Evolutionary conservation across 306 rosid species (phyloP), one percentile per base, ranked within the genome.

Genomic region (Sicyos edulis): DNA sequence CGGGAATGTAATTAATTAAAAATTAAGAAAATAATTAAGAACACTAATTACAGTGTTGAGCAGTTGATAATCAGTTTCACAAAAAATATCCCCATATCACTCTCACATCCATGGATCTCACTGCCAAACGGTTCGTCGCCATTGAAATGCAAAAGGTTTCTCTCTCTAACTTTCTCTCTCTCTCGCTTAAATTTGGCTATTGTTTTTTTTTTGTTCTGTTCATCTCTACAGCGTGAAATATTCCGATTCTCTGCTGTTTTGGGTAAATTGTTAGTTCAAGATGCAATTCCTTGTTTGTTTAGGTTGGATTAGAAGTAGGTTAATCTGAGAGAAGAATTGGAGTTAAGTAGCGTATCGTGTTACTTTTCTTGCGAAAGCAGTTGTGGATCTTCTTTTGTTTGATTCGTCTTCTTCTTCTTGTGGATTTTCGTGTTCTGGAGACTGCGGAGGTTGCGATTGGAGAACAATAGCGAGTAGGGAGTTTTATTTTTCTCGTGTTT

Each of bases 341-440:
- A 22, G 61, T 37, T 66, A 29, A 6, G 40, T 54, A 13, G 24
- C 37, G 54, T 76, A 49, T 52, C 81, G 77, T 80, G 70, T 26
- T 70, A 24, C 71, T 66, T 76, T 75, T 78, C 56, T 77, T 29
- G 12, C 60, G 4, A 11, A 12, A 50, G 54, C 20, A 34, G 22
- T 21, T 9, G 20, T 21, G 4, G 74, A 74, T 62, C 42, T 45
- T 34, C 47, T 59, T 73, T 73, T 42, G 57, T 52, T 72, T 21
- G 14, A 10, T 40, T 52, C 40, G 71, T 24, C 22, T 71, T n/a
- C n/a, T n/a, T n/a, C n/a, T n/a, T n/a, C n/a, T 54, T n/a, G 53
- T 74, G 72, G 80, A 71, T 15, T 71, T 80, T 74, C 74, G 24
- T 71, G 44, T 64, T 9, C 78, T 45, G 8, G 22, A 17, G 42